Base-by-base conservation (phyloP, 2,329 filamentous ascomycete species). In the Ophiostoma ips region DNA sequence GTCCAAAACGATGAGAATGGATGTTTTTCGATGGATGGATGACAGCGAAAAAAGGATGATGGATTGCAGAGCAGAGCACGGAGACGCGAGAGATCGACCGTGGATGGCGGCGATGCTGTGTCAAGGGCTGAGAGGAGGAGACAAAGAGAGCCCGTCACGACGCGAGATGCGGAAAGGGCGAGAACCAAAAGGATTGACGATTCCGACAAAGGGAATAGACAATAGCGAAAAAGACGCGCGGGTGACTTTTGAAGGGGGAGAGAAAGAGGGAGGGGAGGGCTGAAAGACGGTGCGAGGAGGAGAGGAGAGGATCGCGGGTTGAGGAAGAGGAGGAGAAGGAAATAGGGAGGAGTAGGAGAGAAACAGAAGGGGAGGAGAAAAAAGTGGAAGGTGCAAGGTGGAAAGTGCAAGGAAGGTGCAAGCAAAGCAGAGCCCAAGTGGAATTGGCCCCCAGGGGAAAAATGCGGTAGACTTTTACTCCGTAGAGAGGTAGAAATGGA, bases 281-380 rank as follows among this genome's bases (percentile, higher is more conserved):
- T n/a, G n/a, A n/a, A n/a, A n/a, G n/a, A n/a, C 5, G 24, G 24
- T 4, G 24, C 8, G 4, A 31, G 24, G 16, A 24, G 24, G 40
- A 30, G 30, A 21, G 21, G 19, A 43, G 21, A 43, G 10, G 24
- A 21, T 16, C 28, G 30, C 12, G 40, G 24, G 40, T 10, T 15
- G 19, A 24, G 37, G 19, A 10, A 12, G 18, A 19, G 10, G 16
- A 41, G 38, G n/a, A 16, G 40, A 46, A 46, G 16, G 19, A 37
- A 52, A 21, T 30, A 35, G 24, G n/a, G 15, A 34, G 19, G 19
- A 50, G 49, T 43, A 30, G 46, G 33, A 44, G 38, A 16, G 24
- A 48, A 41, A 41, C 35, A 44, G 46, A 52, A 37, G 36, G 40
- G 33, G 50, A 44, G 47, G 35, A 36, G 46, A 50, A 48, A 47